Conservation (phyloP, 108 stramenopile genomes). For the Phaeodactylum tricornutum region DNA sequence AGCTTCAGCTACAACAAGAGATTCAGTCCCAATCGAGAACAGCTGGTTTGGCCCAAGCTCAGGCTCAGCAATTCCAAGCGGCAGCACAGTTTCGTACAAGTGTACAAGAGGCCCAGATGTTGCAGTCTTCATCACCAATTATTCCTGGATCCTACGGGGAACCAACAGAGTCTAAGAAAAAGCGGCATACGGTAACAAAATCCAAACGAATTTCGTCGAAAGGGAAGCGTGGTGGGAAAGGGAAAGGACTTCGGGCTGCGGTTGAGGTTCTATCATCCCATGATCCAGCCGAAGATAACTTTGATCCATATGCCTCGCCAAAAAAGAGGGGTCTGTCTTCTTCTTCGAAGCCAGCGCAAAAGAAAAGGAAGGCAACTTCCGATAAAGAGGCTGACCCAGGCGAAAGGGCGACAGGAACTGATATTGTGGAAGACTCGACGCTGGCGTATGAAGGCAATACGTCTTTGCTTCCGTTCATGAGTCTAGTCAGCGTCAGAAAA, state of each 20-base stretch:
- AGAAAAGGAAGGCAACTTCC: not conserved
- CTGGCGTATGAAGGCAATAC: not conserved
- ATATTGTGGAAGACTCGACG: not conserved
- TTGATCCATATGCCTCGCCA: not conserved
- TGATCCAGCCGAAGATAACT: not conserved
- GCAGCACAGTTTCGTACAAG: too few species aligned
- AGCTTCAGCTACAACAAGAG: constrained; percentile 40
- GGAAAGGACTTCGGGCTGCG: not conserved
- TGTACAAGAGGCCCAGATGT: too few species aligned
- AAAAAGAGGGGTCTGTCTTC: constrained; percentile 7
- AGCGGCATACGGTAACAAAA: not conserved
- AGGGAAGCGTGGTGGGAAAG: not conserved
- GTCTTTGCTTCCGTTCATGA: constrained; percentile 12
- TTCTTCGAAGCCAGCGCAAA: not conserved
- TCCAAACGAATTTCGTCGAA: not conserved
- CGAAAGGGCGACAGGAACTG: not conserved
- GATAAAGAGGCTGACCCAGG: not conserved
- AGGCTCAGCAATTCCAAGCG: not conserved
- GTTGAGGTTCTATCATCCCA: not conserved
- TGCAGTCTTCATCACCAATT: not conserved
- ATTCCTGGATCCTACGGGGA: not conserved
- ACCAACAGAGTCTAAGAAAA: not conserved
- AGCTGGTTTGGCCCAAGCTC: not conserved
- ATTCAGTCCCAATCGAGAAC: constrained; percentile 18
- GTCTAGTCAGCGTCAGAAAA: constrained; percentile 34